These are phyloP conservation scores for Rhynchospora pubera DNA, from an alignment of 176 grass and related monocot genomes.

Conservation along the genomic window DNA sequence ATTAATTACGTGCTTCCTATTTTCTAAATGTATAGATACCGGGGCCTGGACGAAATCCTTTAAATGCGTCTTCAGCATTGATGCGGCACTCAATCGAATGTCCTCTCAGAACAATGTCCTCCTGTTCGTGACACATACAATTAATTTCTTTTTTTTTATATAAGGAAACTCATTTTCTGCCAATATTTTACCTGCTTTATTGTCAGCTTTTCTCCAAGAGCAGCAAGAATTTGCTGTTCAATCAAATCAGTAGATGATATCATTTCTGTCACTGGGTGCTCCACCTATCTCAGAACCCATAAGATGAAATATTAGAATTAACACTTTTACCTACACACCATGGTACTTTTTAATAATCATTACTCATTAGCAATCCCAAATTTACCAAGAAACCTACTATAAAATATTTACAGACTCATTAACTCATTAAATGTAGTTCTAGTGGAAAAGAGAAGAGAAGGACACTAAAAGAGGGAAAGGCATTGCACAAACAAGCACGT, in stretches of 20 bases:
- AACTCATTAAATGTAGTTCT: too few relatives aligned
- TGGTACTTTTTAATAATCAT: background rate
- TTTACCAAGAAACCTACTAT: background rate
- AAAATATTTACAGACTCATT: background rate
- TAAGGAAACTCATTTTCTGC: background rate
- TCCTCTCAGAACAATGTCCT: slow-evolving; percentile 48
- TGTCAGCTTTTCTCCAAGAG: slow-evolving; percentile 40
- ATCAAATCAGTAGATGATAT: slow-evolving; percentile 50
- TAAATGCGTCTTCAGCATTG: slow-evolving; percentile 53
- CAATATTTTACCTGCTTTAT: slow-evolving; percentile 34
- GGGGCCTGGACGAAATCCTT: slow-evolving; percentile 51
- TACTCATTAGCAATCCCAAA: background rate
- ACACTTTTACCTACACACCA: background rate
- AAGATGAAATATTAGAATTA: background rate
- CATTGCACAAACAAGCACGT: too few relatives aligned
- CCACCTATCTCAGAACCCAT: slow-evolving; percentile 26
- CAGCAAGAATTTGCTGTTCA: slow-evolving; percentile 41
- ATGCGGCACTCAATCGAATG: slow-evolving; percentile 59
- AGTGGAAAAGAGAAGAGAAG: background rate
- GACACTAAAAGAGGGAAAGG: too few relatives aligned
- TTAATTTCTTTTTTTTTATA: background rate
- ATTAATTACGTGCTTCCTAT: too few relatives aligned
- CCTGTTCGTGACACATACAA: slow-evolving; percentile 17
- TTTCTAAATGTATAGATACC: too few relatives aligned
- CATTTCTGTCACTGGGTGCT: slow-evolving; percentile 52